Evolutionary conservation across 2,329 filamentous ascomycete genomes (phyloP).

Genomic region (Harringtonia lauricola): DNA sequence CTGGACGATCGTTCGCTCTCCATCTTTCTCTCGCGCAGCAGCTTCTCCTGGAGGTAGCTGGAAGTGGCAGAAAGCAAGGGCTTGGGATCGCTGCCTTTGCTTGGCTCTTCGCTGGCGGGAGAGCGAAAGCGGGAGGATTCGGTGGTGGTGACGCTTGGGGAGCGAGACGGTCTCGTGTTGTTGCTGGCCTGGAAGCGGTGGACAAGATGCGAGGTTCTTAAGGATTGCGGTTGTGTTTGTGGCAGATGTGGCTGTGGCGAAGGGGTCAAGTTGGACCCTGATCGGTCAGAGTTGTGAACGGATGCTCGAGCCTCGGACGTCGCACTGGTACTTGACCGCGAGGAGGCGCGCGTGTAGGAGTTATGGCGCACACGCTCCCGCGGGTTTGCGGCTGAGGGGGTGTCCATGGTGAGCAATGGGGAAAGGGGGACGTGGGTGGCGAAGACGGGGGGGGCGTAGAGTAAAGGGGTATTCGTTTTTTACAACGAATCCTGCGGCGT

Average conservation of each 20-base stretch:
- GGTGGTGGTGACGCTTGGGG: slow-evolving; percentile 6
- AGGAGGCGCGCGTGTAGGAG: slow-evolving; percentile 8
- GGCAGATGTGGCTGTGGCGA: slow-evolving; percentile 8
- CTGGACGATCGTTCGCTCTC: slow-evolving; percentile 34
- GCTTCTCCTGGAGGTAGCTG: slow-evolving; percentile 41
- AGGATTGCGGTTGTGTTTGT: not conserved
- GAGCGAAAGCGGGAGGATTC: slow-evolving; percentile 3
- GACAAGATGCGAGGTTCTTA: slow-evolving; percentile 2
- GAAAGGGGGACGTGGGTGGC: not conserved
- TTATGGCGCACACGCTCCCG: slow-evolving; percentile 4
- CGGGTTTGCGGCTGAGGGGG: slow-evolving; percentile 3
- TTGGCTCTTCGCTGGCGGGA: slow-evolving; percentile 26
- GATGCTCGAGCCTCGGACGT: slow-evolving; percentile 3
- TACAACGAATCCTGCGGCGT: no score
- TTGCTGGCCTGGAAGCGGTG: slow-evolving; percentile 7
- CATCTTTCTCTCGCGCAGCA: slow-evolving; percentile 38
- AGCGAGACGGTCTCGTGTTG: slow-evolving; percentile 2
- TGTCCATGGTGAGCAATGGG: slow-evolving; percentile 6
- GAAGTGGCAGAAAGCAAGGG: slow-evolving; percentile 30
- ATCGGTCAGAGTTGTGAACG: not conserved
- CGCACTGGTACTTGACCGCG: slow-evolving; percentile 4
- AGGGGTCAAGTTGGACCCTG: slow-evolving; percentile 2
- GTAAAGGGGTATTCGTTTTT: no score
- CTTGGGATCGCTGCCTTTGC: slow-evolving; percentile 23
- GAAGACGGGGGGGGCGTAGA: not conserved